phyloP scores from a whole-genome alignment of 2,329 filamentous ascomycete species.

The Aspergillus alliaceus region DNA sequence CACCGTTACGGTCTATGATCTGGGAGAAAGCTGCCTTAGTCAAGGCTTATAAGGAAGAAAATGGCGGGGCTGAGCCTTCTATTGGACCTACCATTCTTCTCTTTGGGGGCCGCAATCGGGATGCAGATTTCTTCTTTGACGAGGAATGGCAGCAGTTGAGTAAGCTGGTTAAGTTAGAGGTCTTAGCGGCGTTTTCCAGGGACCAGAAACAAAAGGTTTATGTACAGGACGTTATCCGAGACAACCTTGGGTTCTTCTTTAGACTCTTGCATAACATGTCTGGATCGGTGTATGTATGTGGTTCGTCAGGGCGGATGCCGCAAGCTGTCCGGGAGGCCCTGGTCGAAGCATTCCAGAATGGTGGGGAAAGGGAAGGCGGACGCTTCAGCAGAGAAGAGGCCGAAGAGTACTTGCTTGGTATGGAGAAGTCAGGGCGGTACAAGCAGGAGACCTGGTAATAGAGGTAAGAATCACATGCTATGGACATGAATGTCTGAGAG shows the following conservation, averaged over 20 bases:
- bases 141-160: slow-evolving; percentile 66
- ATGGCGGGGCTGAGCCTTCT: slow-evolving; percentile 27
- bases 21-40: slow-evolving; percentile 62
- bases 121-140: slow-evolving; percentile 78
- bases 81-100: slow-evolving; percentile 63
- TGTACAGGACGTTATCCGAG: slow-evolving; percentile 63
- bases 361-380: slow-evolving; percentile 45
- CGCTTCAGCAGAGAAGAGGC: slow-evolving; percentile 48
- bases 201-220: slow-evolving; percentile 67
- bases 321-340: slow-evolving; percentile 67
- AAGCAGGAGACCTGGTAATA: slow-evolving; percentile 69
- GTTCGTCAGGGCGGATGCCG: slow-evolving; percentile 69
- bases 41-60: slow-evolving; percentile 29
- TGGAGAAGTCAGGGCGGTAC: slow-evolving; percentile 65
- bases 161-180: slow-evolving; percentile 47
- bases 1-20: slow-evolving; percentile 79
- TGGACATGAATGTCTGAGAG: neutral
- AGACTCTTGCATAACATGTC: slow-evolving; percentile 50
- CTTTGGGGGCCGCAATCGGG: slow-evolving; percentile 76
- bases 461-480: neutral
- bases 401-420: slow-evolving; percentile 54
- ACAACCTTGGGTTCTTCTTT: slow-evolving; percentile 52
- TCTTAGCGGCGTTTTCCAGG: slow-evolving; percentile 68
- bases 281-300: slow-evolving; percentile 55
- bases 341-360: slow-evolving; percentile 57